Base-by-base conservation (phyloP, 163 green algal genomes). In the Trebouxia gelatinosa region DNA sequence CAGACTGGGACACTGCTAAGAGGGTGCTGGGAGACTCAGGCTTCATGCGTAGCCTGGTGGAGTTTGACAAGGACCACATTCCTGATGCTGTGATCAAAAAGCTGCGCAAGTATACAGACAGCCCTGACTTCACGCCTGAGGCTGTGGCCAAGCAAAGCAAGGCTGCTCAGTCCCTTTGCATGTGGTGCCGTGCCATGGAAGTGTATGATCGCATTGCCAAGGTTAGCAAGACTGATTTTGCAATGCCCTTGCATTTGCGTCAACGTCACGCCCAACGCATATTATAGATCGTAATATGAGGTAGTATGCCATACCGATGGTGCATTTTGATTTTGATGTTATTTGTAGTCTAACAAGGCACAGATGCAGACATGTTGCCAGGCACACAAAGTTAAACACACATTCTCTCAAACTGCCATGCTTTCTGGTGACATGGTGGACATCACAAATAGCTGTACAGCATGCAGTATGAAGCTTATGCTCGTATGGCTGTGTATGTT, bases 61-160 rank as follows among this genome's bases (percentile, higher is more conserved):
- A 94, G 26, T 97, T 93, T 87, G 90, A 97, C 85, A 96, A 95
- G 85, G 92, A 97, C 82, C 92, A 92, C 87, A 97, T 97, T 51
- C 80, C 89, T 6, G 89, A 92, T 23, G 70, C 74, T 28, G 84
- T 91, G 51, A 89, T 95, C 58, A 91, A 91, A 78, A 89, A 89
- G 84, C 87, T 97, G 70, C 54, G 34, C 48, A 88, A 84, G 77
- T 94, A 94, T 82, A 83, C 92, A 11, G 89, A 95, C 31, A 83
- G 93, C 72, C 90, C 90, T 39, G 71, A 84, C 6, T 97, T 91
- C 86, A 91, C 83, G 3, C 90, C 91, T 34, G 92, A 96, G 35
- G 80, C 70, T 40, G 92, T 97, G 28, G 91, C 86, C 46, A 94
- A 94, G 86, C 90, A 95, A 81, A 91, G 82, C 76, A 89, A 87